Evolutionary conservation across 495 filamentous ascomycete species (phyloP), one percentile per base, ranked within the genome.

Genomic region (Tuber umbilicatum): DNA sequence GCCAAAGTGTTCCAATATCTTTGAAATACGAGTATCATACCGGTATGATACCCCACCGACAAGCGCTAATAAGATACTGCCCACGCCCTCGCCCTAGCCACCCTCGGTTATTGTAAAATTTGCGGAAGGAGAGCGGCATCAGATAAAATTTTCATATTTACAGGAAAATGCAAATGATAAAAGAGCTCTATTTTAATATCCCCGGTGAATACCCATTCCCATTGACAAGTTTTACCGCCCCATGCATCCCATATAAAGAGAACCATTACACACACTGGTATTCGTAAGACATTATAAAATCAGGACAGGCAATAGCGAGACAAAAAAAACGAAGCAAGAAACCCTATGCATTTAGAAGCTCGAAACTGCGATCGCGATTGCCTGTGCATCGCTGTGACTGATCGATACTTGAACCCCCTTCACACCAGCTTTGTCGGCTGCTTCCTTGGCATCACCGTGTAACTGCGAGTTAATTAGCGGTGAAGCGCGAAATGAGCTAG

Each of bases 331-430:
- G 3, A 69, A 72, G 3, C 10, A 40, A 42, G 4, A 64, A 31
- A 64, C 27, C 55, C n/a, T 16, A 64, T 64, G 55, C 27, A 17
- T 72, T 45, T 79, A 79, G 69, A 79, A 79, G 2, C 73, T 79
- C 64, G 77, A 74, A 38, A 79, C 77, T 3, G 96, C 95, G 81
- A 99, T 91, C 43, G 95, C 95, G 76, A 97, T 92, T 70, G 94
- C 93, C 83, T 98, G 94, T 43, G 86, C 88, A 78, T 97, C 94
- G 64, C 90, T 94, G 83, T 99, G 96, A 75, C 93, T 96, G 80
- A 99, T 97, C 82, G 93, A 97, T 71, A 99, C 93, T 75, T 86
- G 92, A 74, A 97, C 90, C 40, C 88, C 87, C 86, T 96, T 97
- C 23, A 97, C 89, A 68, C 94, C 94, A 67, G 90, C 93, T 79